Percentiles rank a stretch among this genome's conserved stretches.
phyloP scores from a whole-genome alignment of 768 basidiomycete species.

The Leccinum olivaceopallidum region DNA sequence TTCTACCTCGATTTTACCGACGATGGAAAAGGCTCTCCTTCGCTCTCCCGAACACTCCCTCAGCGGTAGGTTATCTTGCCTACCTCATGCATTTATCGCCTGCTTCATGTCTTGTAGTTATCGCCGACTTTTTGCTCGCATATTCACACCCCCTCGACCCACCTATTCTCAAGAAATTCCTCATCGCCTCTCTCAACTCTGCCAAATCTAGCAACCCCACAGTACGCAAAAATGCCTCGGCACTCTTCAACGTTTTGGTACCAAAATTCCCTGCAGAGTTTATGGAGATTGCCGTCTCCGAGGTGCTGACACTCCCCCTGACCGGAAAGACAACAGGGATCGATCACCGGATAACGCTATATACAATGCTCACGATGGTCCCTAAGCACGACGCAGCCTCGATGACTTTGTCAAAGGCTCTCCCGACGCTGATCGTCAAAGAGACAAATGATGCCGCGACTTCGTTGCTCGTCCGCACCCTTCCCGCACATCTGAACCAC shows the following conservation, averaged over 20 bases:
- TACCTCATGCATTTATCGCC: neutral
- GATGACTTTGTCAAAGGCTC: constrained; percentile 38
- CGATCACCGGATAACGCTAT: constrained; percentile 82
- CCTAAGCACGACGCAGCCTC: constrained; percentile 52
- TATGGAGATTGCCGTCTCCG: constrained; percentile 50
- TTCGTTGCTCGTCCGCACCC: constrained; percentile 49
- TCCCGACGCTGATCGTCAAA: constrained; percentile 56
- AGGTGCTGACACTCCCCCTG: constrained; percentile 74
- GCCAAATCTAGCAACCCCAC: constrained; percentile 72
- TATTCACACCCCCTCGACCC: constrained; percentile 51
- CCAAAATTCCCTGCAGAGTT: constrained; percentile 38
- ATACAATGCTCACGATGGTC: constrained; percentile 68
- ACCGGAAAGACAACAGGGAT: constrained; percentile 84
- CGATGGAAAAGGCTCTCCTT: constrained; percentile 76
- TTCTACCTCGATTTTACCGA: constrained; percentile 56
- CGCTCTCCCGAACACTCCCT: constrained; percentile 82
- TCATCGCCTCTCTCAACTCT: constrained; percentile 61
- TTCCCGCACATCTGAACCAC: constrained; percentile 60
- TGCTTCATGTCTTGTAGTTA: constrained; percentile 38
- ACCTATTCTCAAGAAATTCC: constrained; percentile 51
- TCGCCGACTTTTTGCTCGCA: constrained; percentile 56
- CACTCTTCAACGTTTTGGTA: constrained; percentile 55
- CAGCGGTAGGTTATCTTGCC: constrained; percentile 43
- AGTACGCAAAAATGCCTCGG: constrained; percentile 56
- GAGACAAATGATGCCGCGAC: constrained; percentile 76